Evolutionary conservation across 805 yeast genomes (phyloP), one percentile per base, ranked within the genome.

Genomic region (Saccharomycopsis javanensis): DNA sequence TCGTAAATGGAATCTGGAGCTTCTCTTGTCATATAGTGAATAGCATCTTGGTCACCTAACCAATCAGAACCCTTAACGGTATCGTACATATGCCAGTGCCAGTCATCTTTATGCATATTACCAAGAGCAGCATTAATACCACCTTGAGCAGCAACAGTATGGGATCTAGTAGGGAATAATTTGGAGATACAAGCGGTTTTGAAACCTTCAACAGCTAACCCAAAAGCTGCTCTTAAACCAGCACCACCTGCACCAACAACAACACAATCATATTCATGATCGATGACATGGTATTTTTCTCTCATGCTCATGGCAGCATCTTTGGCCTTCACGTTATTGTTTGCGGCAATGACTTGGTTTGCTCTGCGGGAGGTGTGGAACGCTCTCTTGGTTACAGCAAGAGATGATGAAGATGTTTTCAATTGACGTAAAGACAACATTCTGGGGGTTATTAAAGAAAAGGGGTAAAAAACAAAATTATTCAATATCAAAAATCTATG

Each of bases 71-170:
- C 99, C 77, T 92, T 92, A 66, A 92, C 98, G 67, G 99, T 92
- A 71, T 92, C 99, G 75, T 94, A 92, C 97, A 92, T 91, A 74
- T 92, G 99, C 97, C 98, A 94, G 74, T 88, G 96, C 99, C 99
- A 92, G 77, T 91, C 91, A 73, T 92, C 99, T 65, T 81, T 79
- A 77, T 94, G 98, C 96, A 92, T 92, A 79, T 92, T 92, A 65
- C 98, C 99, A 64, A 92, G 79, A 31, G 99, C 99, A 64, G 98
- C 99, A 69, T 92, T 92, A 75, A 92, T 94, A 77, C 99, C 99
- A 75, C 99, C 99, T 75, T 92, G 99, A 54, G 99, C 99, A 58
- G 98, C 98, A 54, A 92, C 99, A 20, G 99, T 92, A 72, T 92
- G 99, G 18, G 97, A 91, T 76, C 99, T 86, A 31, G 99, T 92